Evolutionary conservation across 257 asterid species (phyloP), one percentile per base, ranked within the genome.

Genomic region (Solanum pinnatisectum): DNA sequence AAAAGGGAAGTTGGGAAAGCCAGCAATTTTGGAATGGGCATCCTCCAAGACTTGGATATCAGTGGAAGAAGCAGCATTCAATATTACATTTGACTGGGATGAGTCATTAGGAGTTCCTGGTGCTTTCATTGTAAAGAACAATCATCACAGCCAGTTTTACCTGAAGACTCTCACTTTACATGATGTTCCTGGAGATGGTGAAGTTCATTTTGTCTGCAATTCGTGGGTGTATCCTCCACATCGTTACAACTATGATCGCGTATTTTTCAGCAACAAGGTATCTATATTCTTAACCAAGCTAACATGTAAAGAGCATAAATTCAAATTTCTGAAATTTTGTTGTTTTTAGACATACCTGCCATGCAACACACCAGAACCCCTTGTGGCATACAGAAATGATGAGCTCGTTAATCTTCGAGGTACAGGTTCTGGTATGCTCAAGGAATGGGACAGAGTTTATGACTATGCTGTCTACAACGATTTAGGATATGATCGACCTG

Each of bases 371-470:
- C 99, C 98, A 10, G 94, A 92, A 70, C 91, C 95, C 52, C 91
- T 96, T 81, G 93, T 84, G 2, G 71, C 22, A 8, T 95, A 95
- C 42, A 95, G 99, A 84, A 94, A 93, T 70, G 90, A 95, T 85
- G 99, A 95, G 91, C 98, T 96, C 16, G 49, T 33, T 79, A 93
- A 89, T 88, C 98, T 96, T 42, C 94, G 92, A 1, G 99, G 99
- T 23, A 90, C 88, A 1, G 97, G 98, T 11, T 37, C 91, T 1
- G 97, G 96, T 16, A 74, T 23, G 93, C 92, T 95, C 0, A 88
- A 94, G 89, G 98, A 95, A 90, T 96, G 99, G 99, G 98, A 96
- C 36, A 91, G 99, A 83, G 98, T 96, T 14, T 96, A 96, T 70
- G 99, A 95, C 67, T 96, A 96, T 59, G 98, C 96, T 33, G 93